Conservation (phyloP, 768 basidiomycete species). For the Kwoniella sp. region DNA sequence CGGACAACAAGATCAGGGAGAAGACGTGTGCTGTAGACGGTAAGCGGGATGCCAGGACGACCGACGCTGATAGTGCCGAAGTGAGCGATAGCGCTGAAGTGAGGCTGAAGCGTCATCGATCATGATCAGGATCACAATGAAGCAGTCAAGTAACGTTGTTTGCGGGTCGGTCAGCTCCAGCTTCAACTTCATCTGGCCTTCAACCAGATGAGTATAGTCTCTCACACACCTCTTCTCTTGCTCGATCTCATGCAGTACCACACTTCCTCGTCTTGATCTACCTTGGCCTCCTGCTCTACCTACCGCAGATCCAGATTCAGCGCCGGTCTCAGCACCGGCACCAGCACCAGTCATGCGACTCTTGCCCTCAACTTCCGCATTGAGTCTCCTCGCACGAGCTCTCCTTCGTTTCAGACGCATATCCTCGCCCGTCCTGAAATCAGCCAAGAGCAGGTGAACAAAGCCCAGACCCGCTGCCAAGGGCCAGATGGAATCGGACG, state of each 20-base stretch:
- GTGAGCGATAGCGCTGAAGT: conserved; percentile 57
- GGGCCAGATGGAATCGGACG: conserved; percentile 96
- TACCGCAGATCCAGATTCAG: background rate
- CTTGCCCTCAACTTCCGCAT: conserved; percentile 4
- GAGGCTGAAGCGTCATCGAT: conserved; percentile 32
- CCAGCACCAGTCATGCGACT: conserved; percentile 15
- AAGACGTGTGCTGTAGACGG: conserved; percentile 82
- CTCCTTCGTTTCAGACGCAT: conserved; percentile 28
- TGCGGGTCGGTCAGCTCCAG: background rate
- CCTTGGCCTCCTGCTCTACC: conserved; percentile 4
- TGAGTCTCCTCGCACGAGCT: conserved; percentile 10
- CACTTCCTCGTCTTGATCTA: conserved; percentile 20
- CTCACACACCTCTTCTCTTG: conserved; percentile 45
- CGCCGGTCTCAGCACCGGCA: too few species aligned
- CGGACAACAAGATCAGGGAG: conserved; percentile 61
- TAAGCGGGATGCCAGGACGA: conserved; percentile 89
- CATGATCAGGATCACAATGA: too few species aligned
- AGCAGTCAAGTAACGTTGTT: too few species aligned
- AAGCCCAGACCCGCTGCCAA: conserved; percentile 80
- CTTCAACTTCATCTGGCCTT: background rate
- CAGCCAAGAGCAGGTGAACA: conserved; percentile 78
- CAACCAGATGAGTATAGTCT: background rate
- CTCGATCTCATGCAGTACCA: conserved; percentile 13
- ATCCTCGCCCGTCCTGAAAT: conserved; percentile 60
- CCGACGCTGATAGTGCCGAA: conserved; percentile 86